Percentiles rank a stretch among this genome's conserved stretches.
These are phyloP conservation scores for Podospora sp. DNA, from an alignment of 495 filamentous ascomycete genomes.

Conservation along the genomic window DNA sequence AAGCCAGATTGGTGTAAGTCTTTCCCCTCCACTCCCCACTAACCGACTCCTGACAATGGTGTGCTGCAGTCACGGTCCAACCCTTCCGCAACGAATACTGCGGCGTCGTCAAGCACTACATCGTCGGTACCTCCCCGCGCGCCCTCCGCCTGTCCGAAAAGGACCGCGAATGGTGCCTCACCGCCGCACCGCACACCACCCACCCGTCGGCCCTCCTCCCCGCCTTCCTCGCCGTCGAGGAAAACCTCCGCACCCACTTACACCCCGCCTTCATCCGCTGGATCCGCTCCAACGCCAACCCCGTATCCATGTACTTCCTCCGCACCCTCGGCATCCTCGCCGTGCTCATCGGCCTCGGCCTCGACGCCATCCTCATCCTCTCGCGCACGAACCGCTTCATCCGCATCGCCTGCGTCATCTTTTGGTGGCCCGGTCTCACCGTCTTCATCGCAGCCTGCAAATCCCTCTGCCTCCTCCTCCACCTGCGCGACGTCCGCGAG, in stretches of 20 bases:
- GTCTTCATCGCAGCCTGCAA: slow-evolving; percentile 61
- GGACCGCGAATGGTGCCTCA: slow-evolving; percentile 60
- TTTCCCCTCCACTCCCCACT: neutral
- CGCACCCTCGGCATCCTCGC: slow-evolving; percentile 52
- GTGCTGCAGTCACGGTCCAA: slow-evolving; percentile 57
- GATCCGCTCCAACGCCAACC: slow-evolving; percentile 67
- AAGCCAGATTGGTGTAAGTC: slow-evolving; percentile 38
- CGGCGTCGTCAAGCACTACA: slow-evolving; percentile 64
- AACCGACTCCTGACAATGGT: neutral
- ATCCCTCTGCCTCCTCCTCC: slow-evolving; percentile 65
- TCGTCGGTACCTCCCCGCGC: slow-evolving; percentile 60
- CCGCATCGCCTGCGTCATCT: slow-evolving; percentile 57
- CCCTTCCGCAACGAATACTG: slow-evolving; percentile 69
- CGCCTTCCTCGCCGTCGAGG: slow-evolving; percentile 59
- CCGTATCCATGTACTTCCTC: slow-evolving; percentile 61
- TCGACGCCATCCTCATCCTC: slow-evolving; percentile 60
- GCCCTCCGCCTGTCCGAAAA: slow-evolving; percentile 62
- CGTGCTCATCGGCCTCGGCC: slow-evolving; percentile 55
- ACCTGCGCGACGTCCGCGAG: slow-evolving; percentile 59
- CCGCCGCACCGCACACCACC: slow-evolving; percentile 67
- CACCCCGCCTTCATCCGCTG: slow-evolving; percentile 54
- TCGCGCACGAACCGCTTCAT: slow-evolving; percentile 53
- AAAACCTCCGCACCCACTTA: slow-evolving; percentile 36
- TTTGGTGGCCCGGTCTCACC: slow-evolving; percentile 63
- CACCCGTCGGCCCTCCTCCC: slow-evolving; percentile 68